Evolutionary conservation across 2,329 filamentous ascomycete species (phyloP), one percentile per base, ranked within the genome.

Genomic region (Aureobasidium subglaciale): DNA sequence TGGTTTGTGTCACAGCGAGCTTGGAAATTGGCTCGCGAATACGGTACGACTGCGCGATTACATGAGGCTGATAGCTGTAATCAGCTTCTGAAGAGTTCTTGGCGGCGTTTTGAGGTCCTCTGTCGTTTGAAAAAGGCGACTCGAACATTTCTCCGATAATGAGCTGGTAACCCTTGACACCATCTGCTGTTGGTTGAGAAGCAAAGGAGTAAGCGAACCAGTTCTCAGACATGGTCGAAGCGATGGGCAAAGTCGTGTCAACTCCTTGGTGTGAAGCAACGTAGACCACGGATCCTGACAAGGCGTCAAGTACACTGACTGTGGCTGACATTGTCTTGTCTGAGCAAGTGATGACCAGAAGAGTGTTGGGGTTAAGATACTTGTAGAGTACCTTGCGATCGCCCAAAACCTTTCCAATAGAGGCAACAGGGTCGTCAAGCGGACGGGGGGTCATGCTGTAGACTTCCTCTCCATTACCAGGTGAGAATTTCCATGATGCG

Each of bases 301-400:
- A 80, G 2, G 88, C 88, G 67, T 99, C 91, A 13, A 99, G 70
- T 10, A 97, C 77, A 65, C 92, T 90, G 60, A 95, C 78, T 0
- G 83, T 85, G 7, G 90, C 82, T 1, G 78, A 78, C 3, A 75
- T 78, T 2, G 77, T 65, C 10, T 75, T 73, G 20, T 85, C 79
- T 30, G 86, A 78, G 2, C 84, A 73, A 1, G 88, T 78, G 1
- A 87, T 88, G 42, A 96, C 77, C 0, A 97, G 79, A 2, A 90
- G 77, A 6, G 89, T 80, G 71, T 95, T 96, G 0, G 88, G 84
- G 73, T 95, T 96, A 37, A 99, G 75, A 68, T 97, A 97, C 73
- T 99, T 99, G 82, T 99, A 99, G 60, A 92, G 81, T 45, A 99
- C 93, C n/a, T 85, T 85, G 40, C 93, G 83, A 65, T 99, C 87